Evolutionary conservation across 441 rosid genomes (phyloP), one percentile per base, ranked within the genome.

Genomic region (Bruguiera hainesii): DNA sequence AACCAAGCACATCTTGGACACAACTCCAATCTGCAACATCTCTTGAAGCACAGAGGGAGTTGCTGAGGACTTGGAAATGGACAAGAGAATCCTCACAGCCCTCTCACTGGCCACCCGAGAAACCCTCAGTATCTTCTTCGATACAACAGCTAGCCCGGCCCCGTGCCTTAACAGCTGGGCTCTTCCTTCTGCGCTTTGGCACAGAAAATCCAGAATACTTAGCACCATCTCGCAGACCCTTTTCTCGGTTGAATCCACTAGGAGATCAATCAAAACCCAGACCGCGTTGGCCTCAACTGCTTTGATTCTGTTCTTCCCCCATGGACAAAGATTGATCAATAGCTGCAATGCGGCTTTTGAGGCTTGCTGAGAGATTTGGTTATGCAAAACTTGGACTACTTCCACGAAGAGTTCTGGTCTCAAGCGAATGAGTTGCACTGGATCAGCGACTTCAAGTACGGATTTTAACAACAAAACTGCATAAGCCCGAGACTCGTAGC

Each of bases 121-220:
- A 63, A 91, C 85, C 78, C 98, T 78, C 20, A 89, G 84, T 67
- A 93, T 89, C 81, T 81, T 89, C 82, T 94, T 94, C 3, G 93
- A 83, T 49, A 91, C 91, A 8, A 91, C 73, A 0, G 97, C 93
- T 18, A 94, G 61, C 49, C 93, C 96, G 0, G 96, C 97, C 7
- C 84, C 85, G 16, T 94, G 98, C 49, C 71, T 73, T 64, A 89
- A 68, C 68, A 94, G 73, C 75, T 87, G 88, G 3, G 96, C 83
- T 71, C 98, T 78, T 61, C 97, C 98, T 68, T 94, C 97, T 2
- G 96, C 95, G 16, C 88, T 81, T 26, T 76, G 83, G 60, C 93
- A 90, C 56, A 83, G 39, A 76, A 79, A 60, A 69, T 91, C 90
- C 61, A 91, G 67, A 46, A 84, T 81, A 25, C 71, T 73, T 13